A percentile compares a stretch with the other conserved stretches of the same genome.
These are phyloP conservation scores for Calonectria hongkongensis DNA, from an alignment of 2,329 filamentous ascomycete genomes.

Conservation along the genomic window DNA sequence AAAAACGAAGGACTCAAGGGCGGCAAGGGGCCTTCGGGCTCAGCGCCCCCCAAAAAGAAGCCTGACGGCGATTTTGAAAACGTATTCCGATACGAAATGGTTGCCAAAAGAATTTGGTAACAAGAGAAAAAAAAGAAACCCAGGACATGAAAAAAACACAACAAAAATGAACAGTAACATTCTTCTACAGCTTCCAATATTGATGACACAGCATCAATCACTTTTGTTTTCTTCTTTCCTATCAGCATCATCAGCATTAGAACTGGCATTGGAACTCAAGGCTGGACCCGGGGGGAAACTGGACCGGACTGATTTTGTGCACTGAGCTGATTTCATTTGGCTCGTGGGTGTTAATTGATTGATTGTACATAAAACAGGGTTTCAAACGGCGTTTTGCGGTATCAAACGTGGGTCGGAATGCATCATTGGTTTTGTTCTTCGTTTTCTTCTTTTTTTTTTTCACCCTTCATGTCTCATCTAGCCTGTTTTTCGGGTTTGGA, in stretches of 20 bases:
- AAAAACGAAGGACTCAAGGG: constrained; percentile 82
- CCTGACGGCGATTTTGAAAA: constrained; percentile 74
- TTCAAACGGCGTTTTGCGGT: constrained; percentile 2
- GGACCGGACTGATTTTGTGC: constrained; percentile 21
- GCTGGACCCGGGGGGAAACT: constrained; percentile 34
- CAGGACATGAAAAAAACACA: too few relatives aligned
- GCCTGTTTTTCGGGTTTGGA: not conserved
- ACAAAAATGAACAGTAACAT: not conserved
- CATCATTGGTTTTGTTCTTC: not conserved
- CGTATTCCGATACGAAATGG: constrained; percentile 93
- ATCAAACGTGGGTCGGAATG: not conserved
- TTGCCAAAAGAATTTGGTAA: constrained; percentile 96
- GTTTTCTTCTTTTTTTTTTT: not conserved
- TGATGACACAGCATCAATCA: not conserved
- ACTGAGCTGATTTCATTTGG: not conserved
- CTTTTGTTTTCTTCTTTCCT: not conserved
- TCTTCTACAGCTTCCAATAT: not conserved
- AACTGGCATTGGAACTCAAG: constrained; percentile 32
- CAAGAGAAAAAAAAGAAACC: not conserved
- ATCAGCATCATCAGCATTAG: constrained; percentile 2
- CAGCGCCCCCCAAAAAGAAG: constrained; percentile 70
- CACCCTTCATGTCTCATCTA: too few relatives aligned
- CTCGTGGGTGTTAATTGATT: not conserved
- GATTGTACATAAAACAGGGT: constrained; percentile 26
- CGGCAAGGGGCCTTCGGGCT: constrained; percentile 65